These are phyloP conservation scores for Boletus patriciae DNA, from an alignment of 768 basidiomycete genomes.

Conservation along the genomic window DNA sequence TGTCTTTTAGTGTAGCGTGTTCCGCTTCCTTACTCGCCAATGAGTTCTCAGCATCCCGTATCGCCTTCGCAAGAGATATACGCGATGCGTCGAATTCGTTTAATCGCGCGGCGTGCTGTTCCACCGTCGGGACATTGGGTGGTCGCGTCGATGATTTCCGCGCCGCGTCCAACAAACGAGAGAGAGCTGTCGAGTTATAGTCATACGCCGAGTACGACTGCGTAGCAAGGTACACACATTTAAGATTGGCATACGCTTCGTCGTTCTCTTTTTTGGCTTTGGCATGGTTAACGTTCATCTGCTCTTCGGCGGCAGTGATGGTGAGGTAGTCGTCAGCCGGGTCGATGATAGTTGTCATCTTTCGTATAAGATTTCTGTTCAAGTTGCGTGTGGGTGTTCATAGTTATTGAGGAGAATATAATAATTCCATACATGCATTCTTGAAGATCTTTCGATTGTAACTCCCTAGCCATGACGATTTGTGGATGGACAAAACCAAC, in stretches of 20 bases:
- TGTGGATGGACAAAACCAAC: neutral
- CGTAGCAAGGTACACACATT: conserved; percentile 41
- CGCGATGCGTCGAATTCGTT: conserved; percentile 65
- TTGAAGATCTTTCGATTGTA: conserved; percentile 35
- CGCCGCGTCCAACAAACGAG: conserved; percentile 65
- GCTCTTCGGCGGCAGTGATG: conserved; percentile 72
- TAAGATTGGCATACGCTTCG: conserved; percentile 61
- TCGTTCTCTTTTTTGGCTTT: conserved; percentile 67
- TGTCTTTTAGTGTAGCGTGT: conserved; percentile 65
- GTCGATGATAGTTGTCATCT: conserved; percentile 72
- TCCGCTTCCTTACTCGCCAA: conserved; percentile 70
- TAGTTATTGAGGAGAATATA: neutral
- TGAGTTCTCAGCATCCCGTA: conserved; percentile 67
- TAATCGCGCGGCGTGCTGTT: conserved; percentile 57
- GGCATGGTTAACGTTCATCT: conserved; percentile 56
- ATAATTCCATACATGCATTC: conserved; percentile 33
- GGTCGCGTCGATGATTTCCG: conserved; percentile 71
- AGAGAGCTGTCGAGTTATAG: conserved; percentile 47
- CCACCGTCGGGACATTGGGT: conserved; percentile 62
- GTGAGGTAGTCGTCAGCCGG: conserved; percentile 78
- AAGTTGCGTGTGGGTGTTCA: conserved; percentile 3
- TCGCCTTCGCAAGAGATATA: conserved; percentile 68
- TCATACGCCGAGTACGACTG: neutral
- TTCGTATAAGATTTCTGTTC: conserved; percentile 61
- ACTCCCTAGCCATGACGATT: conserved; percentile 27